These are phyloP conservation scores for Globisporangium takayamanum DNA, from an alignment of 352 stramenopile species.

Conservation along the genomic window DNA sequence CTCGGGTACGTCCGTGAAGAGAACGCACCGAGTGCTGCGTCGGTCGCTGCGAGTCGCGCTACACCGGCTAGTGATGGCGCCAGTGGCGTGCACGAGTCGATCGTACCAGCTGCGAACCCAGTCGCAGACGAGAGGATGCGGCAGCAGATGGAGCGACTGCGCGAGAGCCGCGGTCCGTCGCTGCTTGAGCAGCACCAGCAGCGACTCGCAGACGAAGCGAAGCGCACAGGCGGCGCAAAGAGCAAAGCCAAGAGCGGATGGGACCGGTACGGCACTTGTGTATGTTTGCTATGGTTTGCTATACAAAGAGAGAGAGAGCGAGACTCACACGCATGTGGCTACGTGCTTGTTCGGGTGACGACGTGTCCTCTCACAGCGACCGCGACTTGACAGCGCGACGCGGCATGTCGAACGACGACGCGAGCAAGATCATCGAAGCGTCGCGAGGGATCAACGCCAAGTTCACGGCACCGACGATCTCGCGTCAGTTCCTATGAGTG, in stretches of 20 bases:
- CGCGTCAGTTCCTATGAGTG: slow-evolving; percentile 71
- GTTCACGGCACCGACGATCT: slow-evolving; percentile 79
- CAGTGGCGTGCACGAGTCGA: slow-evolving; percentile 50
- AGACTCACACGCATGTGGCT: neutral
- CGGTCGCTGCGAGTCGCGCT: slow-evolving; percentile 12
- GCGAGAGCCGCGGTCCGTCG: slow-evolving; percentile 53
- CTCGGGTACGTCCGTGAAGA: slow-evolving; percentile 75
- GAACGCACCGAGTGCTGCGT: slow-evolving; percentile 34
- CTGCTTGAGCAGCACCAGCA: slow-evolving; percentile 76
- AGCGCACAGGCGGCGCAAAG: slow-evolving; percentile 11
- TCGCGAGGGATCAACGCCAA: slow-evolving; percentile 81
- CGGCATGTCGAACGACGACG: slow-evolving; percentile 63
- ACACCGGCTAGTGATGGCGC: slow-evolving; percentile 6
- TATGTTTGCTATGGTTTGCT: neutral
- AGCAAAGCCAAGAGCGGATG: slow-evolving; percentile 26
- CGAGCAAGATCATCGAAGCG: slow-evolving; percentile 64
- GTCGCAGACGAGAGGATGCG: slow-evolving; percentile 63
- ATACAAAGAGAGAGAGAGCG: neutral
- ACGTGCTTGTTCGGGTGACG: neutral
- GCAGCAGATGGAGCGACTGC: slow-evolving; percentile 57
- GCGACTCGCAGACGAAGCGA: slow-evolving; percentile 46
- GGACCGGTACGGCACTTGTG: slow-evolving; percentile 41
- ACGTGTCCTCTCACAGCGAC: slow-evolving; percentile 27
- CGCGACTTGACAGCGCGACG: slow-evolving; percentile 55
- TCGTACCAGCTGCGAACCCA: slow-evolving; percentile 56